Percentiles rank a stretch among this genome's conserved stretches.
Conservation (phyloP, 495 filamentous ascomycete genomes). For the Penicillium antarcticum region DNA sequence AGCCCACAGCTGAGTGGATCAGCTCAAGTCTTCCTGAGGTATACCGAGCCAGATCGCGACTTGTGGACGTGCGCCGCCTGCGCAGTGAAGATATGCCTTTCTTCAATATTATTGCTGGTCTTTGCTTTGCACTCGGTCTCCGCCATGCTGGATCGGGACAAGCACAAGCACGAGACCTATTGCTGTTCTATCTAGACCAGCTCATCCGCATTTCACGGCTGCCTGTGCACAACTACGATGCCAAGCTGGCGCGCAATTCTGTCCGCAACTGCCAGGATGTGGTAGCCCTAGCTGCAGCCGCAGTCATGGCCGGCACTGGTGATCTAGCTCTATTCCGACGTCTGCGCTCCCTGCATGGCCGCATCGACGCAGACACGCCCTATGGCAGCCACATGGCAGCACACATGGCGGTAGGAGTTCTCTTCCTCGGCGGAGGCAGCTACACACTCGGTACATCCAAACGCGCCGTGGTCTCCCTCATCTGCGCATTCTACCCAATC, state of each 20-base stretch:
- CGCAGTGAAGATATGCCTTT: conserved; percentile 81
- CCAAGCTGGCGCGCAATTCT: conserved; percentile 73
- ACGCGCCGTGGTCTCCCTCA: conserved; percentile 76
- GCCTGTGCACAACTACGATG: conserved; percentile 70
- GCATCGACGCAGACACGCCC: conserved; percentile 77
- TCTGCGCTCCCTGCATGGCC: conserved; percentile 80
- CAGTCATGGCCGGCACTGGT: conserved; percentile 93
- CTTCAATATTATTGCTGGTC: conserved; percentile 85
- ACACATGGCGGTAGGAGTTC: conserved; percentile 85
- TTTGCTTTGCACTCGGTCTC: conserved; percentile 82
- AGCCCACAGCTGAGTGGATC: conserved; percentile 70
- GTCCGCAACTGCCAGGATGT: conserved; percentile 87
- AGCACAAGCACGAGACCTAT: conserved; percentile 66
- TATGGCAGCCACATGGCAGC: conserved; percentile 92
- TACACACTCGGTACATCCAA: conserved; percentile 90
- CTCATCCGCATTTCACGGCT: conserved; percentile 76
- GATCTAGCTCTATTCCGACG: conserved; percentile 88
- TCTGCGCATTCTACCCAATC: conserved; percentile 91
- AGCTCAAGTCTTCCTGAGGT: conserved; percentile 63
- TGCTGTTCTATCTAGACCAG: conserved; percentile 81
- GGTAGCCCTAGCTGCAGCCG: conserved; percentile 73
- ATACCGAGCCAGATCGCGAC: conserved; percentile 53
- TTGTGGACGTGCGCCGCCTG: conserved; percentile 54
- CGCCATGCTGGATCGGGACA: conserved; percentile 84
- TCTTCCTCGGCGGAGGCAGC: conserved; percentile 90